phyloP scores from a whole-genome alignment of 768 basidiomycete genomes.

The Leccinum broughii region DNA sequence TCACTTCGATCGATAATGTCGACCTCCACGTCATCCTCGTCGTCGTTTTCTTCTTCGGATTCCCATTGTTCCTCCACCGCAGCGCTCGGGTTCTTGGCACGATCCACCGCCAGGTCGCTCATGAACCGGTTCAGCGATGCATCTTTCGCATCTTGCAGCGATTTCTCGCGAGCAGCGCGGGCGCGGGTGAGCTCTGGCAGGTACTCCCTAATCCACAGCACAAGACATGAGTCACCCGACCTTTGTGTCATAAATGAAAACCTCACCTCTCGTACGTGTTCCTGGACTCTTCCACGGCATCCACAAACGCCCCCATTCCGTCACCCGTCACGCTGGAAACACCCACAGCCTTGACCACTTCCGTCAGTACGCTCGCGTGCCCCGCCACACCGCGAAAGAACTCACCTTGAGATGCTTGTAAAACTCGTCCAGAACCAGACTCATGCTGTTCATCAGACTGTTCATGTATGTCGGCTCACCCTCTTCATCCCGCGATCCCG shows the following conservation, averaged over 20 bases:
- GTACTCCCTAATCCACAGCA: conserved; percentile 64
- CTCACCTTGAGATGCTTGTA: conserved; percentile 92
- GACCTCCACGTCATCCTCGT: conserved; percentile 49
- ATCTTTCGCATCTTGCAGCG: conserved; percentile 63
- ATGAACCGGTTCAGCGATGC: conserved; percentile 79
- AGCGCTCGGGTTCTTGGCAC: conserved; percentile 57
- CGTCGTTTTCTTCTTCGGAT: conserved; percentile 52
- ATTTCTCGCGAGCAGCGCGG: conserved; percentile 59
- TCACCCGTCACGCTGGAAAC: conserved; percentile 97
- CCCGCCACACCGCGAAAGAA: background rate
- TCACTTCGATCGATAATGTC: conserved; percentile 73
- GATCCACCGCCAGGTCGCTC: conserved; percentile 78
- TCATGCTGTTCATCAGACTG: conserved; percentile 99
- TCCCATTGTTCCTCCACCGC: conserved; percentile 65
- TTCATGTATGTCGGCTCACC: conserved; percentile 98
- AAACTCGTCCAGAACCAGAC: conserved; percentile 95
- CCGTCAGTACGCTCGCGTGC: background rate
- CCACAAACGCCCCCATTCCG: conserved; percentile 89
- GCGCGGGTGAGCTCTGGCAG: conserved; percentile 84
- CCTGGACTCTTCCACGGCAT: conserved; percentile 84
- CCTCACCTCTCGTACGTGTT: conserved; percentile 86
- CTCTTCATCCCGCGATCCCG: conserved; percentile 67
- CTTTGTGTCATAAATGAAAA: conserved; percentile 1
- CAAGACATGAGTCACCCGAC: conserved; percentile 6
- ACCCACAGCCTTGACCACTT: conserved; percentile 77